These are phyloP conservation scores for Biscogniauxia mediterranea DNA, from an alignment of 2,329 filamentous ascomycete genomes.

Conservation along the genomic window DNA sequence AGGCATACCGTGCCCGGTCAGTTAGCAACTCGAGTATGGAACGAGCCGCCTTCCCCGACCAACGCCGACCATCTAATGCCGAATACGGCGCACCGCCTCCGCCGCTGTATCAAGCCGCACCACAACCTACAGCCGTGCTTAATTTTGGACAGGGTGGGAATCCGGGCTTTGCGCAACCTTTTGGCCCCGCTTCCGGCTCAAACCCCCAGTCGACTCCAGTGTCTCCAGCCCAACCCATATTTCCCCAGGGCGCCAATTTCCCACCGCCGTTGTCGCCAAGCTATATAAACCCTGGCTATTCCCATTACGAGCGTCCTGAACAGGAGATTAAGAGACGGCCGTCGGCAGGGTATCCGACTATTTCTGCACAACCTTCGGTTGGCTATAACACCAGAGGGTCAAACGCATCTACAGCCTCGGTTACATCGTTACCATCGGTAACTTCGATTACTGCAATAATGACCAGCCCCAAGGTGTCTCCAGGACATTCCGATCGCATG, in stretches of 20 bases:
- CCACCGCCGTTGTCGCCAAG: constrained; percentile 20
- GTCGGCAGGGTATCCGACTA: constrained; percentile 20
- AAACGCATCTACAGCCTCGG: constrained; percentile 25
- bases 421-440: constrained; percentile 24
- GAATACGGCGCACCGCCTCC: constrained; percentile 30
- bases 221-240: constrained; percentile 28
- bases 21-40: constrained; percentile 34
- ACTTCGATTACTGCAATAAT: constrained; percentile 19
- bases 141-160: constrained; percentile 29
- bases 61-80: constrained; percentile 29
- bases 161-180: constrained; percentile 27
- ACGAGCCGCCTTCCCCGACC: constrained; percentile 25
- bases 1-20: constrained; percentile 31
- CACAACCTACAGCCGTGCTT: constrained; percentile 22
- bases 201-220: constrained; percentile 29
- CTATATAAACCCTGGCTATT: constrained; percentile 20
- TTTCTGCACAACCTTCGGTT: constrained; percentile 21
- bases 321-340: constrained; percentile 24
- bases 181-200: constrained; percentile 22
- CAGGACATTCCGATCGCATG: constrained; percentile 20
- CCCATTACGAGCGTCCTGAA: constrained; percentile 25
- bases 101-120: constrained; percentile 26
- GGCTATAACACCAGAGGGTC: constrained; percentile 20
- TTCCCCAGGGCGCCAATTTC: constrained; percentile 20
- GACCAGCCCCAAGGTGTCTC: constrained; percentile 6